Conservation (phyloP, 2,329 filamentous ascomycete genomes). For the Xylariales sp. region DNA sequence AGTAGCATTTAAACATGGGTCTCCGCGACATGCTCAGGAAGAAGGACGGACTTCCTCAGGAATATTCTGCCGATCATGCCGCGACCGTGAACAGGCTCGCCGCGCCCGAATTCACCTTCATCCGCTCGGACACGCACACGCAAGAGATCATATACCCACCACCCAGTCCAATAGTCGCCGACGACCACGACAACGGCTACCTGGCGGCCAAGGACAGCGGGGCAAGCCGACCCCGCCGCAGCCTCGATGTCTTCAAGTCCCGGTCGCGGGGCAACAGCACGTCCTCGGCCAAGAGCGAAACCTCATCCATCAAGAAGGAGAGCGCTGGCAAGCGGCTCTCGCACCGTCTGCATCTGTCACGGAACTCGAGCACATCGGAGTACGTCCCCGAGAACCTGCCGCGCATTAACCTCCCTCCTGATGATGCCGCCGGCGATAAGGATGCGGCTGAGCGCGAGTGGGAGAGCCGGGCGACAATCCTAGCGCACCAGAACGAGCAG, state of each 20-base stretch:
- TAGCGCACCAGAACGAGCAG: slow-evolving; percentile 62
- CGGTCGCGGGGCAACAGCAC: slow-evolving; percentile 46
- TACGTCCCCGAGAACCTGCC: slow-evolving; percentile 79
- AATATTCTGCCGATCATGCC: slow-evolving; percentile 25
- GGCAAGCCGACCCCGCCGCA: slow-evolving; percentile 33
- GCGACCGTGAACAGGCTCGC: slow-evolving; percentile 31
- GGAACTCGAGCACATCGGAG: slow-evolving; percentile 56
- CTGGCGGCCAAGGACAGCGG: slow-evolving; percentile 19
- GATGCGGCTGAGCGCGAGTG: slow-evolving; percentile 65
- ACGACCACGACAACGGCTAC: slow-evolving; percentile 18
- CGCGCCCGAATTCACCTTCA: slow-evolving; percentile 71
- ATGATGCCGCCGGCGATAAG: slow-evolving; percentile 38
- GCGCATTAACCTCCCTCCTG: slow-evolving; percentile 52
- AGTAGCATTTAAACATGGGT: too few relatives aligned
- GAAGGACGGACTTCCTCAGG: slow-evolving; percentile 40
- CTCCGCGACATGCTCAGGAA: slow-evolving; percentile 51
- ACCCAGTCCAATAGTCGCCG: slow-evolving; percentile 18
- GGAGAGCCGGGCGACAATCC: slow-evolving; percentile 89
- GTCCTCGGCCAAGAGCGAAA: slow-evolving; percentile 29
- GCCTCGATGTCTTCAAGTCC: slow-evolving; percentile 41
- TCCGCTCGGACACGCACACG: slow-evolving; percentile 76
- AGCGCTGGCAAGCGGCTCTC: slow-evolving; percentile 47
- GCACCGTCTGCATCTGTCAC: slow-evolving; percentile 64
- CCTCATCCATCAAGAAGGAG: not conserved
- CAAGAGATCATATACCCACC: slow-evolving; percentile 77